Evolutionary conservation across 441 rosid genomes (phyloP), one percentile per base, ranked within the genome.

Genomic region (Caryocar brasiliense): DNA sequence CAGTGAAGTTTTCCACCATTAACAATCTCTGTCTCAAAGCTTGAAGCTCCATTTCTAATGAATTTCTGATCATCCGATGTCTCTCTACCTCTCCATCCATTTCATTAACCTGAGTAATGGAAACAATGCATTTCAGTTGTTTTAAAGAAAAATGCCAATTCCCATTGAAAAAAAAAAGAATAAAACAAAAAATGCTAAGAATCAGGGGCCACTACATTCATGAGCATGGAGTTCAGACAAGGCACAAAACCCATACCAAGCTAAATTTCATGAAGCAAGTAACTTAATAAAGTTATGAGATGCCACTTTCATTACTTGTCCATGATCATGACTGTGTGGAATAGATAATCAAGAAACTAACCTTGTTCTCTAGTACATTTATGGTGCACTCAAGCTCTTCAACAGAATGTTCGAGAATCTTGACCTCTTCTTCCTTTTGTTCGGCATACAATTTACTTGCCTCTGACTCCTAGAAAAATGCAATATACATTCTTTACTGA

Each of bases 331-430:
- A n/a, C n/a, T n/a, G n/a, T n/a, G n/a, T n/a, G n/a, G n/a, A n/a
- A n/a, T n/a, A 35, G 27, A 44, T 13, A 13, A 50, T 45, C 26
- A 37, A 51, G 33, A 37, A 40, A 50, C 75, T 51, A 47, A 86
- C 98, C 96, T 83, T 85, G 68, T 67, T 75, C 81, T 87, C 98
- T 77, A 91, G 55, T 42, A 85, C 78, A 73, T 87, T 81, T 38
- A 87, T 61, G 14, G 98, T 91, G 59, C 74, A 56, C 70, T 91
- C 96, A 56, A 91, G 95, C 75, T 91, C 95, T 72, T 83, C 96
- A 23, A 91, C 75, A 47, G 98, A 91, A 59, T 66, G 62, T 62
- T 91, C 98, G 51, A 91, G 64, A 69, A 91, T 83, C 66, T 81
- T 78, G 63, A 85, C 93, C 74, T 91, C 98, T 59, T 81, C 93